A percentile compares a stretch with the other conserved stretches of the same genome.
phyloP scores from a whole-genome alignment of 345 rosid genomes.

The Syzygium jambos region DNA sequence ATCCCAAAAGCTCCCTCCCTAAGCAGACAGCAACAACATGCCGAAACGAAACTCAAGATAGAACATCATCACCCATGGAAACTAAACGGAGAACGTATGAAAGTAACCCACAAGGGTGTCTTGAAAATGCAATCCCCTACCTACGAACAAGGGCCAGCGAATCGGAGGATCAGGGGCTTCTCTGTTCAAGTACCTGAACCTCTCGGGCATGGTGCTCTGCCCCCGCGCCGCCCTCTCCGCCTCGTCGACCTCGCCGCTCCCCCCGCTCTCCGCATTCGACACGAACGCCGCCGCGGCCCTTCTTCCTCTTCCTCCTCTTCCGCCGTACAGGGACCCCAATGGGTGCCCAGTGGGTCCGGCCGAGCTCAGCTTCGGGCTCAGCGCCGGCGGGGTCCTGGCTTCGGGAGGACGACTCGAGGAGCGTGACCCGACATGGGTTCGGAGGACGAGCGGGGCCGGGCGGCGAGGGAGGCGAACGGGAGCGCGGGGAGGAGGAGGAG shows the following conservation, averaged over 20 bases:
- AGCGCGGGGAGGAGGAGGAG: background rate
- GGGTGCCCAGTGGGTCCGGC: background rate
- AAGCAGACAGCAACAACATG: background rate
- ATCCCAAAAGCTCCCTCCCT: background rate
- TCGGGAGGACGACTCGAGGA: background rate
- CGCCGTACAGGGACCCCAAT: background rate
- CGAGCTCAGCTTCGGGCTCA: background rate
- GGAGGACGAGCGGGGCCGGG: background rate
- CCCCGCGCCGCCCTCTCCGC: constrained; percentile 47
- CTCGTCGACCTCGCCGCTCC: constrained; percentile 27
- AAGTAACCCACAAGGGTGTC: background rate
- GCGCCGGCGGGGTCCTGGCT: background rate
- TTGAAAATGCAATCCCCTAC: constrained; percentile 22
- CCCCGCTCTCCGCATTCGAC: constrained; percentile 25
- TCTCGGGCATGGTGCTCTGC: constrained; percentile 81
- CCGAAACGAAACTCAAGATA: background rate
- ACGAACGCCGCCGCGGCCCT: constrained; percentile 14
- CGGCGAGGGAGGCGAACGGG: background rate
- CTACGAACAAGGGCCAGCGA: constrained; percentile 82
- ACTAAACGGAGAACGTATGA: background rate
- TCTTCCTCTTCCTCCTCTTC: background rate
- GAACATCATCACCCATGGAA: background rate
- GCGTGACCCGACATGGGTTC: background rate
- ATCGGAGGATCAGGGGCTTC: constrained; percentile 66
- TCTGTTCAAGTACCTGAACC: constrained; percentile 75